Base-by-base conservation (phyloP, 108 stramenopile genomes). In the Skeletonema tropicum region DNA sequence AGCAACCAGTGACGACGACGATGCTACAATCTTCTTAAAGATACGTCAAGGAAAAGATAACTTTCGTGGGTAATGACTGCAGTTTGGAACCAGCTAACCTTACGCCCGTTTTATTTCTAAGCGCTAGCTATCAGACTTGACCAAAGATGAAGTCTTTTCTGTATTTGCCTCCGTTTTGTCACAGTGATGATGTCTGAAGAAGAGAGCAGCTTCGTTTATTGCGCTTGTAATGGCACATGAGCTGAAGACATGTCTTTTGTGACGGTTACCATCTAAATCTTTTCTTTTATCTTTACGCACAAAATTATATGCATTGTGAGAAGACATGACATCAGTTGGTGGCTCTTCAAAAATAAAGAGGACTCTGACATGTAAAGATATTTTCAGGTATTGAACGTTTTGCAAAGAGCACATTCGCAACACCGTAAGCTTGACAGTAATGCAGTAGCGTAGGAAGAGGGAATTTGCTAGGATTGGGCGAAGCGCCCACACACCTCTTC, bases 131-230 rank as follows among this genome's bases (percentile, higher is more conserved):
- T 35, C 33, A 29, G 26, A 55, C 52, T 23, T 55, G 49, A 55
- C 21, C 23, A 55, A 9, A 15, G 52, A 55, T 59, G 74, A 36
- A 48, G 36, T 59, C 55, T 81, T 83, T 12, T 87, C 72, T 52
- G 85, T 88, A 57, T 90, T 93, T n/a, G 83, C 86, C 6, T 57
- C 74, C 25, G 49, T 65, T 21, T 68, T 60, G 12, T 89, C 78
- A 67, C 95, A 96, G 66, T 93, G 88, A 49, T 92, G 82, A 29
- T 90, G 45, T 68, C 93, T 96, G 83, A 81, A 96, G 62, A 83
- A 93, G 14, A 81, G 79, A 3, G 86, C 86, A 32, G 90, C 92
- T 73, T 86, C 89, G 63, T 96, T 96, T 60, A 96, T 68, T 26
- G 82, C 75, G n/a, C 66, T 71, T 39, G 88, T 92, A 68, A 94